Evolutionary conservation across 2,329 filamentous ascomycete genomes (phyloP), one percentile per base, ranked within the genome.

Genomic region (Delphinella strobiligena): DNA sequence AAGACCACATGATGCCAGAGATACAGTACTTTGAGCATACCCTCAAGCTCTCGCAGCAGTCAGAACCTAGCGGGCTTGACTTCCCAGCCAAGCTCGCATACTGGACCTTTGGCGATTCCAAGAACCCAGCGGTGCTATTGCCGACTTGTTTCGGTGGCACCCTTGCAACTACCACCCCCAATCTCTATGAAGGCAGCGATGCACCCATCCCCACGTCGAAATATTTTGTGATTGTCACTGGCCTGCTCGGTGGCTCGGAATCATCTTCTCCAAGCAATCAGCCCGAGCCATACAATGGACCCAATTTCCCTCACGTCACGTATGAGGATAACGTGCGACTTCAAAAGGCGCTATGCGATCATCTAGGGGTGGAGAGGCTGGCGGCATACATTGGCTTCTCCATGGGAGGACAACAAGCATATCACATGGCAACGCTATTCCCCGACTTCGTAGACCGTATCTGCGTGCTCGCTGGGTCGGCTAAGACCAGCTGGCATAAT

Each of bases 401-500:
- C 35, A 73, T 75, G 71, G 72, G 71, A 29, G 72, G 69, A 1
- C 67, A 65, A 16, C 64, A 72, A 40, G 62, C 69, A 2, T 75
- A 69, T 40, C 67, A 75, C 45, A 70, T 69, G 68, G 51, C 61
- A 4, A 60, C 64, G 1, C 60, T 71, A 34, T 69, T 63, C 39
- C 69, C 71, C 0, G 59, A 61, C n/a, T 69, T 72, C 19, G 59
- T 65, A 31, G 56, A 63, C 11, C 53, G 62, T 2, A 61, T 61
- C 10, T 64, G 71, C 5, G 62, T 68, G 1, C 64, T 74, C 22
- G 72, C 68, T 44, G 67, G 68, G 7, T 64, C 64, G 4, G 71
- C 72, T 0, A 54, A 55, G 19, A 74, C 71, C 0, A 67, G 65
- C 15, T 46, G 59, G 18, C 72, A 75, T 49, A 75, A 75, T 48